Percentiles rank a stretch among this genome's conserved stretches.
Evolutionary conservation across 1,139 yeast species (phyloP).

Genomic region (Saccharomyces pastorianus): DNA sequence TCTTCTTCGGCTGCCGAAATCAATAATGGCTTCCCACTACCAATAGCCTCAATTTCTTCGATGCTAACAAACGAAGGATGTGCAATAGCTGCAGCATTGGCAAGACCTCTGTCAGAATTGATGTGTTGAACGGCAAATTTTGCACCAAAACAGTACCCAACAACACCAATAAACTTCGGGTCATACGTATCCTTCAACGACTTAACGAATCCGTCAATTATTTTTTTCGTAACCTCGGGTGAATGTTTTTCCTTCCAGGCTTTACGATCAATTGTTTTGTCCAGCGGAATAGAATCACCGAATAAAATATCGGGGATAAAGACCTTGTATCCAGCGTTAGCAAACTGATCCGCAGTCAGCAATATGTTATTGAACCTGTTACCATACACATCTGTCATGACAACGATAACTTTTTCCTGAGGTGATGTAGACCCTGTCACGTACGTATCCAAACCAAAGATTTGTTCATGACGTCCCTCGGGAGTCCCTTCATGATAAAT

Average conservation of each 20-base stretch:
- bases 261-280: slow-evolving; percentile 31
- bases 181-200: slow-evolving; percentile 38
- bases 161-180: slow-evolving; percentile 48
- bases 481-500: slow-evolving; percentile 46
- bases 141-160: slow-evolving; percentile 87
- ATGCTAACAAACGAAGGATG: slow-evolving; percentile 69
- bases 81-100: slow-evolving; percentile 60
- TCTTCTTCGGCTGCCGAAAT: slow-evolving; percentile 73
- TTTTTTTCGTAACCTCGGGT: slow-evolving; percentile 38
- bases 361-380: slow-evolving; percentile 44
- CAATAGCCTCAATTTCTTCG: slow-evolving; percentile 53
- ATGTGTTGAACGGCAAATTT: slow-evolving; percentile 52
- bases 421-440: slow-evolving; percentile 40
- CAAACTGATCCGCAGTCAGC: slow-evolving; percentile 60
- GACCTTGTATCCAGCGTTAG: slow-evolving; percentile 57
- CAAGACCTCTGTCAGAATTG: slow-evolving; percentile 37
- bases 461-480: slow-evolving; percentile 36
- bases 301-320: slow-evolving; percentile 66
- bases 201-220: slow-evolving; percentile 40
- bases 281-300: slow-evolving; percentile 39
- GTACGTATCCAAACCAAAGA: slow-evolving; percentile 49
- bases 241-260: slow-evolving; percentile 52
- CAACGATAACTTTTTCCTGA: slow-evolving; percentile 43
- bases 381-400: slow-evolving; percentile 67
- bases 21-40: slow-evolving; percentile 45